phyloP scores from a whole-genome alignment of 2,329 filamentous ascomycete species.

The Bipolaris bicolor region DNA sequence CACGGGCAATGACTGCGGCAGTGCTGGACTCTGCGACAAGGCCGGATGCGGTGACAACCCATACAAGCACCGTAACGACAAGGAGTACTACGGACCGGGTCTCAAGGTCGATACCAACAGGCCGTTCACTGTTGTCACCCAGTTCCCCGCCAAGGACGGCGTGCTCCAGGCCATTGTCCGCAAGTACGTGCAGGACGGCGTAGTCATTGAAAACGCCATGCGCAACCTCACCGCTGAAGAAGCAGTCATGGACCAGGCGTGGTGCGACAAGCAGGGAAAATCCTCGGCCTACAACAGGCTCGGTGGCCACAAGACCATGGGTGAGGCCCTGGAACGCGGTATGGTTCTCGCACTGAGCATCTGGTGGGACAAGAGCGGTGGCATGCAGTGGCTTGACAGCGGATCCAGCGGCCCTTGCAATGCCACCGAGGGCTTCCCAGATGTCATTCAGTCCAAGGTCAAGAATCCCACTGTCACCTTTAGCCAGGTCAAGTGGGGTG shows the following conservation, averaged over 20 bases:
- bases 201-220: conserved; percentile 63
- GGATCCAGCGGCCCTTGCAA: conserved; percentile 61
- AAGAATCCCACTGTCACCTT: conserved; percentile 60
- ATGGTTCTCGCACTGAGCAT: conserved; percentile 63
- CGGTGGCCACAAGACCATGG: conserved; percentile 55
- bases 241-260: conserved; percentile 35
- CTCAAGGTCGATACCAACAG: conserved; percentile 63
- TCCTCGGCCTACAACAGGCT: conserved; percentile 35
- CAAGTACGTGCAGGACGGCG: conserved; percentile 69
- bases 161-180: conserved; percentile 66
- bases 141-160: conserved; percentile 67
- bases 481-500: conserved; percentile 64
- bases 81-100: conserved; percentile 36
- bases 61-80: conserved; percentile 31
- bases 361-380: conserved; percentile 61
- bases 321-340: conserved; percentile 54
- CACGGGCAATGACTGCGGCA: conserved; percentile 51
- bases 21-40: conserved; percentile 44
- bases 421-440: conserved; percentile 60
- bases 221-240: conserved; percentile 25
- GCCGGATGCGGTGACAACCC: conserved; percentile 46
- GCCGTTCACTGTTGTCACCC: conserved; percentile 70
- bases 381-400: conserved; percentile 65
- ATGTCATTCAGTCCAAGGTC: conserved; percentile 55
- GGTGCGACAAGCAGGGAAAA: conserved; percentile 21